A percentile compares a stretch with the other conserved stretches of the same genome.
These are phyloP conservation scores for Malassezia pachydermatis DNA, from an alignment of 1,284 basidiomycete genomes.

Conservation along the genomic window DNA sequence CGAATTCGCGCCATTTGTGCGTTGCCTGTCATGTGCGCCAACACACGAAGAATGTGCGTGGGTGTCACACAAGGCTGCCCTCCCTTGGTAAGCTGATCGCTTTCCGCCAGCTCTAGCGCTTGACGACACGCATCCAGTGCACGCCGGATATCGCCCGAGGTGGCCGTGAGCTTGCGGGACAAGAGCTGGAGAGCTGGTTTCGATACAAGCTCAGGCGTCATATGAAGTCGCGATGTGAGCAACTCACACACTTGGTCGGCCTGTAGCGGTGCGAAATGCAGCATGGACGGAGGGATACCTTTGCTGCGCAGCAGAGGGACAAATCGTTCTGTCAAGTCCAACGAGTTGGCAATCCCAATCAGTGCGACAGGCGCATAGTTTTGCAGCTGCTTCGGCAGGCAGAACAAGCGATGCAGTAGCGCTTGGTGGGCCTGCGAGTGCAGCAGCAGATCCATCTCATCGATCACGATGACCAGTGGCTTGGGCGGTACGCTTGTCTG, in stretches of 20 bases:
- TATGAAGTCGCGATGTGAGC: constrained; percentile 42
- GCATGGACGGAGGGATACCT: constrained; percentile 41
- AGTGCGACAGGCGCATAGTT: constrained; percentile 16
- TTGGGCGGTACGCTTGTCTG: constrained; percentile 22
- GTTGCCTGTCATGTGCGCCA: constrained; percentile 38
- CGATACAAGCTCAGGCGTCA: constrained; percentile 40
- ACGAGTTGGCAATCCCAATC: constrained; percentile 40
- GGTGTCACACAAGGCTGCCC: constrained; percentile 31
- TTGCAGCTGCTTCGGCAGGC: constrained; percentile 14
- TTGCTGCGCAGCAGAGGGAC: constrained; percentile 38
- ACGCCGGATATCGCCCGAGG: constrained; percentile 49
- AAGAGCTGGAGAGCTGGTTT: constrained; percentile 48
- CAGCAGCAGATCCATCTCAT: constrained; percentile 50
- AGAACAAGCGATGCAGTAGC: constrained; percentile 49
- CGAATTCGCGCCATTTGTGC: constrained; percentile 38
- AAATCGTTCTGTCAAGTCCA: constrained; percentile 43
- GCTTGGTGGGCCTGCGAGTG: constrained; percentile 38
- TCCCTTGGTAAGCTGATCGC: constrained; percentile 24
- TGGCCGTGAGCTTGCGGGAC: constrained; percentile 49
- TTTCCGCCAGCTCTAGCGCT: constrained; percentile 47
- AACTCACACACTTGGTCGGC: constrained; percentile 47
- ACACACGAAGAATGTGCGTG: constrained; percentile 39
- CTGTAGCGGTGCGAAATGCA: constrained; percentile 49
- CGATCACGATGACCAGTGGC: constrained; percentile 48
- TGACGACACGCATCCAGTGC: constrained; percentile 48